These are phyloP conservation scores for Metschnikowia henanensis DNA, from an alignment of 805 yeast species.

Conservation along the genomic window DNA sequence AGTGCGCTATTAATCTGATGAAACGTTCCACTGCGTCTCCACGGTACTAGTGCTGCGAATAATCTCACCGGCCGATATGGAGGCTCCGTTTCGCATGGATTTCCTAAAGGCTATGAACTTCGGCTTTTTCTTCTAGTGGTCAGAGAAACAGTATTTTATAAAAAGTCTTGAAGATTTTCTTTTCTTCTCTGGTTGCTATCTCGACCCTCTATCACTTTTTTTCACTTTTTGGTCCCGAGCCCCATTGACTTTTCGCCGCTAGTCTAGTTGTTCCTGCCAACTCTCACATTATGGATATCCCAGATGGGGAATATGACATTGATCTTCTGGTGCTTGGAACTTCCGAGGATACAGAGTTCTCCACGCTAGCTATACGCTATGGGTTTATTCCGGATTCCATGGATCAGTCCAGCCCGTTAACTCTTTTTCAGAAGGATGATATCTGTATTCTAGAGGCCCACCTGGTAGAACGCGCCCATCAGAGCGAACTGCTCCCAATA, in stretches of 20 bases:
- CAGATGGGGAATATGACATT: constrained; percentile 46
- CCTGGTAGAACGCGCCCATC: constrained; percentile 22
- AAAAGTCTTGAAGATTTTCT: not conserved
- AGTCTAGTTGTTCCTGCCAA: not conserved
- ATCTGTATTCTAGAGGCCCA: constrained; percentile 34
- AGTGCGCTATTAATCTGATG: too few species aligned
- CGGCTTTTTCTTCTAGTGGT: not conserved
- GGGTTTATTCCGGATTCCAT: constrained; percentile 43
- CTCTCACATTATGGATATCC: constrained; percentile 24
- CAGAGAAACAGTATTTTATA: not conserved
- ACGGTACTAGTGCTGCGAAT: not conserved
- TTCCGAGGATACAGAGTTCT: not conserved
- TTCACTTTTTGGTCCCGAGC: too few species aligned
- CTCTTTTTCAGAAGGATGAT: constrained; percentile 34
- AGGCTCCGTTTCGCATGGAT: not conserved
- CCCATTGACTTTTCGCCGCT: not conserved
- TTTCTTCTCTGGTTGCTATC: too few species aligned
- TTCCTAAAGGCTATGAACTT: not conserved
- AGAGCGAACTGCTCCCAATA: constrained; percentile 20
- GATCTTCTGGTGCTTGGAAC: constrained; percentile 31
- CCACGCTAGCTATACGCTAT: constrained; percentile 30
- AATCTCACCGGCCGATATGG: not conserved
- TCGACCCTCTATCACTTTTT: too few species aligned
- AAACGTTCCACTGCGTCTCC: too few species aligned
- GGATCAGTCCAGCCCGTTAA: constrained; percentile 35